A percentile compares a stretch with the other conserved stretches of the same genome.
Evolutionary conservation across 1,284 basidiomycete genomes (phyloP).

Genomic region (Ganoderma sp.): DNA sequence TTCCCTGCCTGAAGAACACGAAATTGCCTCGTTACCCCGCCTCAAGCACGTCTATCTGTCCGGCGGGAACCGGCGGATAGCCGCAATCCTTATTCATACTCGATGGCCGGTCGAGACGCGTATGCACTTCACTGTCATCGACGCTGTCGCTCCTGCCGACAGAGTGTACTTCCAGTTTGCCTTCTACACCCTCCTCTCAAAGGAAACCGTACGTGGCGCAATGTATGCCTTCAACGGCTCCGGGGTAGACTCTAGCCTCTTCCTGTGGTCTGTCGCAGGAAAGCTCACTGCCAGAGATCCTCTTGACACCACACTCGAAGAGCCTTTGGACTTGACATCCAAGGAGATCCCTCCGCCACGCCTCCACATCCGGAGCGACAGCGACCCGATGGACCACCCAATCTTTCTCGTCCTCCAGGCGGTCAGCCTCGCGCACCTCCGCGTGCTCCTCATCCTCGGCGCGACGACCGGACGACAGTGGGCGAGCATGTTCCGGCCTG

Average conservation of each 20-base stretch:
- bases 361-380: background rate
- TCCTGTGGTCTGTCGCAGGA: slow-evolving; percentile 8
- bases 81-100: slow-evolving; percentile 4
- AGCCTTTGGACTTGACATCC: background rate
- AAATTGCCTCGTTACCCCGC: background rate
- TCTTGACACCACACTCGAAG: background rate
- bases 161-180: slow-evolving; percentile 3
- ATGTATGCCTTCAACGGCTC: background rate
- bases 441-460: background rate
- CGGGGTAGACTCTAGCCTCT: background rate
- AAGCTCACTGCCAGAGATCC: background rate
- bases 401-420: background rate
- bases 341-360: background rate
- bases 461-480: slow-evolving; percentile 5
- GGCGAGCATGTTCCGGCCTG: slow-evolving; percentile 1
- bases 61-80: background rate
- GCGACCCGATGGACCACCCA: background rate
- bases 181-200: slow-evolving; percentile 5
- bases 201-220: background rate
- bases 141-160: background rate
- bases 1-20: background rate
- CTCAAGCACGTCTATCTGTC: slow-evolving; percentile 6
- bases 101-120: background rate
- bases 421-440: slow-evolving; percentile 2
- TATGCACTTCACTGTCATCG: slow-evolving; percentile 2